Evolutionary conservation across 805 yeast genomes (phyloP).

Genomic region (Nakazawaea sp.): DNA sequence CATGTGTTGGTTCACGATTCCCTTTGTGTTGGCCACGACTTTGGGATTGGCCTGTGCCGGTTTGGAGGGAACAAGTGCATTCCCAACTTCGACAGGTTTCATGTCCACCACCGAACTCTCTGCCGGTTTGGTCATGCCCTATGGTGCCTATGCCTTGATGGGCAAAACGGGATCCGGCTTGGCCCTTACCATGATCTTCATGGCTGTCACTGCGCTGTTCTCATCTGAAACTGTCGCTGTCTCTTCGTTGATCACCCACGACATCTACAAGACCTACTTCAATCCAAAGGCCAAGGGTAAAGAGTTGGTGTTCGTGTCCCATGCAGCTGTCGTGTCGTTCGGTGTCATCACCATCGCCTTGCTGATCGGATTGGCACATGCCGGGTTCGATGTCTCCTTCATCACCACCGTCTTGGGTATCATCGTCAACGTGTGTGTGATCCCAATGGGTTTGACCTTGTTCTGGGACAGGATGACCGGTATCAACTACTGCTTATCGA

Average conservation of each 20-base stretch:
- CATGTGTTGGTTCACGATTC: slow-evolving; percentile 36
- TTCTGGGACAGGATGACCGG: slow-evolving; percentile 38
- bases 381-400: slow-evolving; percentile 45
- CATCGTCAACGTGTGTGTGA: slow-evolving; percentile 48
- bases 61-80: slow-evolving; percentile 17
- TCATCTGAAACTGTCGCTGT: slow-evolving; percentile 51
- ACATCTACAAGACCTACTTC: slow-evolving; percentile 42
- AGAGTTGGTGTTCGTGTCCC: slow-evolving; percentile 36
- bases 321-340: slow-evolving; percentile 33
- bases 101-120: slow-evolving; percentile 34
- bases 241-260: slow-evolving; percentile 42
- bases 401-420: slow-evolving; percentile 46
- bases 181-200: slow-evolving; percentile 39
- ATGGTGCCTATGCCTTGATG: slow-evolving; percentile 41
- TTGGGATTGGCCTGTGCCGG: slow-evolving; percentile 35
- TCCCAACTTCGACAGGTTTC: slow-evolving; percentile 18
- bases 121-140: slow-evolving; percentile 45
- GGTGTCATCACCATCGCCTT: slow-evolving; percentile 40
- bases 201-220: slow-evolving; percentile 50
- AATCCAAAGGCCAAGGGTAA: slow-evolving; percentile 45
- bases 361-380: slow-evolving; percentile 44
- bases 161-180: slow-evolving; percentile 46
- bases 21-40: slow-evolving; percentile 27
- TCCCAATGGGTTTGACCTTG: slow-evolving; percentile 41
- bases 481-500: slow-evolving; percentile 37